phyloP scores from a whole-genome alignment of 2,329 filamentous ascomycete genomes.

The Pestalotiopsis sp. region DNA sequence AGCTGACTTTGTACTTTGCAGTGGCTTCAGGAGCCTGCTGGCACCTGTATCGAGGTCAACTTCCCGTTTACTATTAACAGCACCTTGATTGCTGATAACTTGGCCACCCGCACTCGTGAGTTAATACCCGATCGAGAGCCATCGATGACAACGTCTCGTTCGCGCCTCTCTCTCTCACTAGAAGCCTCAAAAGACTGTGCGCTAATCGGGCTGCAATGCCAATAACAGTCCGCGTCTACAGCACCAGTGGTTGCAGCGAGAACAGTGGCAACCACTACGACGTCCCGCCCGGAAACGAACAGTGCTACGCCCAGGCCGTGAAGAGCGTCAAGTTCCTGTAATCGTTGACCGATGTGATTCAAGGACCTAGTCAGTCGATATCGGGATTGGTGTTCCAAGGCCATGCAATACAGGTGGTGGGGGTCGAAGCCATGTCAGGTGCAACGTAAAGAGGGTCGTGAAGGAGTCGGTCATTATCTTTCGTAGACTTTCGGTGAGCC shows the following conservation, averaged over 20 bases:
- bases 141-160: neutral
- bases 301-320: constrained; percentile 5
- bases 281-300: neutral
- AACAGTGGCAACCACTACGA: constrained; percentile 10
- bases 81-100: constrained; percentile 13
- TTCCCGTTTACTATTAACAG: constrained; percentile 10
- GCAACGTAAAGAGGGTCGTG: neutral
- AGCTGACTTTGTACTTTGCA: neutral
- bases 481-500: neutral
- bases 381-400: too few species aligned
- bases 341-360: neutral
- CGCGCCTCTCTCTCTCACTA: neutral
- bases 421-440: neutral
- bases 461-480: neutral
- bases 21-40: constrained; percentile 11
- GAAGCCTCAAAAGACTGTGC: neutral
- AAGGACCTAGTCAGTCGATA: neutral
- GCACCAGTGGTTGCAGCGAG: constrained; percentile 3
- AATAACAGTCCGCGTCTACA: constrained; percentile 11
- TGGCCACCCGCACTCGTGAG: constrained; percentile 14
- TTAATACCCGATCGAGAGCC: neutral
- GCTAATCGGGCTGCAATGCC: neutral
- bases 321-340: constrained; percentile 13
- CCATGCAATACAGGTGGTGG: neutral
- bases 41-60: constrained; percentile 10